phyloP scores from a whole-genome alignment of 1,139 yeast genomes.

The Sugiyamaella neomexicana region DNA sequence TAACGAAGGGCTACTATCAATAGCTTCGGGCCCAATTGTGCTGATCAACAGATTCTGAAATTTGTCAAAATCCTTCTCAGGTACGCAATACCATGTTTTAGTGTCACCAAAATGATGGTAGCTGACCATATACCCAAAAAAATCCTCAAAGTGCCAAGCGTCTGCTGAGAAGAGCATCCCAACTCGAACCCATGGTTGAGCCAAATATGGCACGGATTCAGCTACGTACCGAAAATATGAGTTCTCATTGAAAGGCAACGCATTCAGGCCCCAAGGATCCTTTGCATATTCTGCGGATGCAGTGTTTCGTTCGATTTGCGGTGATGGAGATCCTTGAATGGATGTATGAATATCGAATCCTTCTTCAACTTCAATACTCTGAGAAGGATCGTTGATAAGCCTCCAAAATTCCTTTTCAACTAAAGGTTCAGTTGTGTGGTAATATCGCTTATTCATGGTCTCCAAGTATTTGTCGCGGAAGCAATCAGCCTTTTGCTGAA shows the following conservation, averaged over 20 bases:
- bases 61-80: conserved; percentile 60
- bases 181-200: conserved; percentile 49
- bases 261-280: conserved; percentile 69
- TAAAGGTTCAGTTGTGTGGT: conserved; percentile 25
- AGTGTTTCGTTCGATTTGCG: conserved; percentile 41
- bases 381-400: conserved; percentile 40
- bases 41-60: conserved; percentile 39
- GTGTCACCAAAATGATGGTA: conserved; percentile 67
- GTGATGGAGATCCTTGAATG: conserved; percentile 53
- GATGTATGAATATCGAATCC: conserved; percentile 48
- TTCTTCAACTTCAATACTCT: conserved; percentile 50
- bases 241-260: conserved; percentile 55
- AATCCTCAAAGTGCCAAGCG: conserved; percentile 74
- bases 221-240: conserved; percentile 50
- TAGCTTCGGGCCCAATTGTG: conserved; percentile 63
- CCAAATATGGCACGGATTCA: conserved; percentile 44
- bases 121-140: conserved; percentile 59
- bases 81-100: conserved; percentile 74
- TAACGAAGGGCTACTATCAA: conserved; percentile 74
- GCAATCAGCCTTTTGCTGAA: conserved; percentile 55
- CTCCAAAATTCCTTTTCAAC: conserved; percentile 43
- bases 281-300: conserved; percentile 31
- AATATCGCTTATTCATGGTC: conserved; percentile 13
- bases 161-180: conserved; percentile 69
- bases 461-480: conserved; percentile 46